phyloP scores from a whole-genome alignment of 2,329 filamentous ascomycete species.

The Colletotrichum musicola region DNA sequence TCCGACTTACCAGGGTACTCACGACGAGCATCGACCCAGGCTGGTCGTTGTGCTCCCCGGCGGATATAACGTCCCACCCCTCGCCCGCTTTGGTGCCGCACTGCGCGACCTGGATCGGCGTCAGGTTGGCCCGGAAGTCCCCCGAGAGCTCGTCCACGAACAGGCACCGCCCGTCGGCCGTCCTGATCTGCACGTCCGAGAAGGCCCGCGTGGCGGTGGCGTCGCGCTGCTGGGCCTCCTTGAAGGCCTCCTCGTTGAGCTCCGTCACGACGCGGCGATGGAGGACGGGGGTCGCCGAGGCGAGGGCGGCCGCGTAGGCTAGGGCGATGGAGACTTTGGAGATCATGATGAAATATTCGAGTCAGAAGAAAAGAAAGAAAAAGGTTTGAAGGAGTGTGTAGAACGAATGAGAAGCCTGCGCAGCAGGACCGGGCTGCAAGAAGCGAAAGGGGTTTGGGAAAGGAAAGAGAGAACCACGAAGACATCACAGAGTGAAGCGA shows the following conservation, averaged over 20 bases:
- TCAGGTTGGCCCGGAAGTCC: conserved; percentile 62
- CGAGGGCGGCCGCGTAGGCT: conserved; percentile 44
- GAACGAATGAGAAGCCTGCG: conserved; percentile 44
- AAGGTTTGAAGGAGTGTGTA: conserved; percentile 6
- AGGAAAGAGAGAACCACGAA: conserved; percentile 42
- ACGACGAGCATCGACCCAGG: conserved; percentile 63
- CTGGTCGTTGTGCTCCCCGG: conserved; percentile 64
- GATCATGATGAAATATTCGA: conserved; percentile 39
- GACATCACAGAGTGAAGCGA: conserved; percentile 29
- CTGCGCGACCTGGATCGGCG: conserved; percentile 58
- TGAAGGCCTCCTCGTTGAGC: conserved; percentile 58
- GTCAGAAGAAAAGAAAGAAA: conserved; percentile 36
- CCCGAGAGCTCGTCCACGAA: conserved; percentile 61
- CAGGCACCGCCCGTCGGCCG: conserved; percentile 58
- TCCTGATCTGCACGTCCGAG: conserved; percentile 59
- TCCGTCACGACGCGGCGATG: conserved; percentile 53
- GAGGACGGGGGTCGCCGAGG: conserved; percentile 44
- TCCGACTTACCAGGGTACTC: conserved; percentile 65
- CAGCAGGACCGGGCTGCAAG: conserved; percentile 45
- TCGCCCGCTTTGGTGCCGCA: conserved; percentile 58
- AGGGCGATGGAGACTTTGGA: conserved; percentile 43
- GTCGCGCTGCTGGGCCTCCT: conserved; percentile 60
- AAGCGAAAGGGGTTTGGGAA: conserved; percentile 40
- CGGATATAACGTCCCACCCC: conserved; percentile 62
- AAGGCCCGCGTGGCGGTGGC: conserved; percentile 58